Evolutionary conservation across 805 yeast genomes (phyloP).

Genomic region (Kregervanrija delftensis): DNA sequence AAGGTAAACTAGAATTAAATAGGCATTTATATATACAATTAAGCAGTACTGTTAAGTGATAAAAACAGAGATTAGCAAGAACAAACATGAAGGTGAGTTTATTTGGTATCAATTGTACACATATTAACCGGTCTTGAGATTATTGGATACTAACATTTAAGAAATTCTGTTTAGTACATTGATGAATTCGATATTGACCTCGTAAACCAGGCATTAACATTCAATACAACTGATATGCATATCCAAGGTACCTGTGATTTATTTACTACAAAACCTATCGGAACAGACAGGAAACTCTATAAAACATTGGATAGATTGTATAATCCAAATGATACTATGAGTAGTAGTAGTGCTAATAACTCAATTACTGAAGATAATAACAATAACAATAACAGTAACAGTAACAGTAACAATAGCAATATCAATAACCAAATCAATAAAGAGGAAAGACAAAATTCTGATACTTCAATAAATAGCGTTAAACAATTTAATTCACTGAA

Average conservation of each 20-base stretch:
- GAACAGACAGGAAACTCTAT: constrained; percentile 82
- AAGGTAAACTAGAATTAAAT: too few relatives aligned
- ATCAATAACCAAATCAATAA: not conserved
- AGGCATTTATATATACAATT: too few relatives aligned
- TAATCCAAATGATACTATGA: constrained; percentile 7
- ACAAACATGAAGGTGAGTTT: too few relatives aligned
- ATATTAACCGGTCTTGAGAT: too few relatives aligned
- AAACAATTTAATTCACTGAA: constrained; percentile 15
- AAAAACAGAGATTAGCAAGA: too few relatives aligned
- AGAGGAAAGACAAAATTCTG: constrained; percentile 14
- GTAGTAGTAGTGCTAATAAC: too few relatives aligned
- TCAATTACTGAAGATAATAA: not conserved
- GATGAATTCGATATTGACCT: constrained; percentile 91
- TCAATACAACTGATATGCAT: constrained; percentile 67
- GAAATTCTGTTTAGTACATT: constrained; percentile 50
- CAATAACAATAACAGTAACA: constrained; percentile 5
- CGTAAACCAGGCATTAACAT: constrained; percentile 78
- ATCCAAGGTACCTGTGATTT: constrained; percentile 88
- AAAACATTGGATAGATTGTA: constrained; percentile 72
- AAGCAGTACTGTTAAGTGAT: too few relatives aligned
- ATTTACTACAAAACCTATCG: constrained; percentile 89
- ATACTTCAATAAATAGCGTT: constrained; percentile 10
- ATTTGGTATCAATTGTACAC: too few relatives aligned
- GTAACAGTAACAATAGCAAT: not conserved
- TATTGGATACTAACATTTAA: too few relatives aligned